Evolutionary conservation across 2,329 filamentous ascomycete genomes (phyloP), one percentile per base, ranked within the genome.

Genomic region (Escovopsis sp.): DNA sequence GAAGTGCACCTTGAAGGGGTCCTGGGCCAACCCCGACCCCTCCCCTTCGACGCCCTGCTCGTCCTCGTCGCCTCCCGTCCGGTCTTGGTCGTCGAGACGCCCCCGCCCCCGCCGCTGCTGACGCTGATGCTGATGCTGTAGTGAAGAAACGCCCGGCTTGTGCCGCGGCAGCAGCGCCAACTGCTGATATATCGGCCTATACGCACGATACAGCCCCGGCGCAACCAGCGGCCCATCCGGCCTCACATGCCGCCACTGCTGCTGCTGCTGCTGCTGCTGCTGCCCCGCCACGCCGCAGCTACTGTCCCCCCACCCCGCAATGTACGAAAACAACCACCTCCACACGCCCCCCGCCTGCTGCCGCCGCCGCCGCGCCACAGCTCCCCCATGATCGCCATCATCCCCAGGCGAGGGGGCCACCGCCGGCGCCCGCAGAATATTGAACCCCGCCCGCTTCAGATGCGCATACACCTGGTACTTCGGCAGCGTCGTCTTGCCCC

Each of bases 401-500:
- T 23, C 21, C 21, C 21, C 21, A 5, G 34, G 13, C 14, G 11
- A 14, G 9, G 37, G 27, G 11, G 27, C 13, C 27, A 43, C 37
- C 9, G 48, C 53, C 34, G 70, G 70, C 2, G 83, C 81, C 36
- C 88, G 73, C 40, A 80, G 64, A 14, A 96, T 72, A 34, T 79
- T 72, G 60, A 93, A 96, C 14, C 90, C 88, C 26, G 73, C 65
- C 34, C 90, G 71, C 53, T 80, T 90, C 47, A 98, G 63, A 35
- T 86, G 79, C 1, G 85, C 71, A 54, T 87, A 98, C 19, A 96
- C 88, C 34, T 81, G 82, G 48, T 85, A 96, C 49, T 84, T 76
- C 45, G 92, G 84, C 40, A 94, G 62, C 9, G 66, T 65, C 21
- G 75, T 59, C 53, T 71, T 76, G 26, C 74, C 72, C 29, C 58